Evolutionary conservation across 257 asterid genomes (phyloP), one percentile per base, ranked within the genome.

Genomic region (Henckelia pumila): DNA sequence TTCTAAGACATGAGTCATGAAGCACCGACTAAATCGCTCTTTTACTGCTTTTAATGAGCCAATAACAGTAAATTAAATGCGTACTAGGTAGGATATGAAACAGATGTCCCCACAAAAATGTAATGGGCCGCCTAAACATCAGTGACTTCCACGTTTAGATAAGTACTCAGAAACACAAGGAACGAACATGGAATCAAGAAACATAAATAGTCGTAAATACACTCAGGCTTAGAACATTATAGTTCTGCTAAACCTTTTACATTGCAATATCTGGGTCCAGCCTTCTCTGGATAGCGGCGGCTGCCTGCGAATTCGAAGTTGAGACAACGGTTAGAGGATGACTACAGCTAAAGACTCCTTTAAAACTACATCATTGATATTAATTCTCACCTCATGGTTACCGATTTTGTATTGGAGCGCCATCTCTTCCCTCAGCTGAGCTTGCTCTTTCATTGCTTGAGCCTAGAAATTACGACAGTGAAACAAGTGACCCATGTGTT

Each of bases 391-490:
- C 55, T 47, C 55, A 0, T 16, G 5, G 55, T 47, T 47, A 1
- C 55, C 55, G 5, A 47, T 8, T 47, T 47, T 47, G 55, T 16
- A 47, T 47, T 17, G 55, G 55, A 14, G 17, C 2, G 55, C 96
- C 99, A 94, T 94, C 86, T 94, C 97, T 84, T 91, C 97, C 81
- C 81, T 82, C 60, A 93, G 89, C 62, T 68, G 99, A 79, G 99
- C 92, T 78, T 90, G 99, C 75, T 93, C 97, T 81, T 93, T 93
- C 99, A 93, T 93, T 71, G 99, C 97, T 84, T 93, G 96, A 32
- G 96, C 99, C 98, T 92, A 70, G 8, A 58, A 56, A 76, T 49
- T 63, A 24, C 11, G 60, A 71, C 29, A 50, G 57, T 21, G 56
- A 32, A 73, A 67, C 33, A 24, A 23, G 21, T 14, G 30, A 40